phyloP scores from a whole-genome alignment of 805 yeast species.

The Saccharomycopsis javanensis region DNA sequence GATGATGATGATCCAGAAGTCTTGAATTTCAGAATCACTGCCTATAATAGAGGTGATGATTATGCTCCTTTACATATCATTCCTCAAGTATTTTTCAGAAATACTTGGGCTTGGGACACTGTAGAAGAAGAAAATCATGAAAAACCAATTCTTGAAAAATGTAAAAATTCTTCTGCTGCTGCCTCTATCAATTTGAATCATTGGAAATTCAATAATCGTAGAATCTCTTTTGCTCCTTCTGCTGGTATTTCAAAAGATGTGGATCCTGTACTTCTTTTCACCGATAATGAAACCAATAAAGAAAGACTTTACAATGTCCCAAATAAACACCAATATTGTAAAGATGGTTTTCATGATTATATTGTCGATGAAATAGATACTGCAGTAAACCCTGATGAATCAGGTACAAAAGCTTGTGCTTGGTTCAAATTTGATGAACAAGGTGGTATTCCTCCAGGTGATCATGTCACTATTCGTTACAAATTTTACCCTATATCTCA shows the following conservation, averaged over 20 bases:
- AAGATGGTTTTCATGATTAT: slow-evolving; percentile 87
- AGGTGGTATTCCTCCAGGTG: slow-evolving; percentile 79
- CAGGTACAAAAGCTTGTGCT: slow-evolving; percentile 80
- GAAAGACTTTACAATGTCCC: slow-evolving; percentile 53
- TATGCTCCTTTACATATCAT: slow-evolving; percentile 83
- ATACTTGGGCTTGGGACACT: slow-evolving; percentile 90
- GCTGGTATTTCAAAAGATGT: slow-evolving; percentile 67
- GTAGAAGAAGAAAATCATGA: slow-evolving; percentile 35
- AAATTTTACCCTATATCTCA: slow-evolving; percentile 31
- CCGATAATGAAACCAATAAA: slow-evolving; percentile 83
- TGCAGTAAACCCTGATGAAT: slow-evolving; percentile 58
- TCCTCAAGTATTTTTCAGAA: slow-evolving; percentile 78
- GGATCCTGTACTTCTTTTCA: slow-evolving; percentile 68
- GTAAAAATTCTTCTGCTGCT: slow-evolving; percentile 32
- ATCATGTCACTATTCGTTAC: slow-evolving; percentile 76
- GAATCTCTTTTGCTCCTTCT: slow-evolving; percentile 70
- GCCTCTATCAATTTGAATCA: slow-evolving; percentile 54
- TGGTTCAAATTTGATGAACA: slow-evolving; percentile 70
- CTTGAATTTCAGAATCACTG: slow-evolving; percentile 73
- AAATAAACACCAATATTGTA: slow-evolving; percentile 52
- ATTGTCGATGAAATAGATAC: slow-evolving; percentile 49
- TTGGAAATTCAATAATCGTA: slow-evolving; percentile 55
- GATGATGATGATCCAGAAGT: slow-evolving; percentile 74
- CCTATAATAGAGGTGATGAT: slow-evolving; percentile 71
- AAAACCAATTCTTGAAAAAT: slow-evolving; percentile 41